phyloP scores from a whole-genome alignment of 1,139 yeast species.

The Tardiomyces depauwii region DNA sequence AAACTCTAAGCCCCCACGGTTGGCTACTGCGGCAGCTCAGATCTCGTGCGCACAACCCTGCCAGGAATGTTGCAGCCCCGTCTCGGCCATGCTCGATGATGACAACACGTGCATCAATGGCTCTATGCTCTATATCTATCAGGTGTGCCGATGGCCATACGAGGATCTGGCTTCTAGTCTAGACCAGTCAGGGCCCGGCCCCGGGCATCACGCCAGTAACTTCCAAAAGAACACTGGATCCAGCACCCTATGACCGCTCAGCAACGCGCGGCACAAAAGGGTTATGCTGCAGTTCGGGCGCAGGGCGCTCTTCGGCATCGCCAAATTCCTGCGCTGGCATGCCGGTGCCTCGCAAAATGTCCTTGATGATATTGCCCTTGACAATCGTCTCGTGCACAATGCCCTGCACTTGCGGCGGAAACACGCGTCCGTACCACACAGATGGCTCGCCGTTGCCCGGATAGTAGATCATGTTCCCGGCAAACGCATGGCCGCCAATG shows the following conservation, averaged over 20 bases:
- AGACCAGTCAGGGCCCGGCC: too few species aligned
- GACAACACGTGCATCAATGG: too few species aligned
- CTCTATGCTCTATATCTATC: too few species aligned
- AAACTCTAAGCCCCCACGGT: too few species aligned
- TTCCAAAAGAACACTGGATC: too few species aligned
- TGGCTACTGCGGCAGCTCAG: too few species aligned
- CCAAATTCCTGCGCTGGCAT: neutral
- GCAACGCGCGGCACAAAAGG: neutral
- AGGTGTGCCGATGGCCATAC: too few species aligned
- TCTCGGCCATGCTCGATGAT: too few species aligned
- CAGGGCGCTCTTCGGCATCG: neutral
- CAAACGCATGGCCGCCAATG: constrained; percentile 69
- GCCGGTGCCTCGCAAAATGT: constrained; percentile 39
- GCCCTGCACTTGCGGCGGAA: constrained; percentile 56
- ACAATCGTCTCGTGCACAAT: constrained; percentile 44
- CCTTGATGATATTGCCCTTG: constrained; percentile 38
- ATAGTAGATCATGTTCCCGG: constrained; percentile 59
- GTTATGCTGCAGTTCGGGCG: neutral
- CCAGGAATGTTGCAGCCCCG: too few species aligned
- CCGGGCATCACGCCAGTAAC: too few species aligned
- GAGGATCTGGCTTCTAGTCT: too few species aligned
- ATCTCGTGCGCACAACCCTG: too few species aligned
- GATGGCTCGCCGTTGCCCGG: constrained; percentile 26
- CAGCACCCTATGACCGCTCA: neutral
- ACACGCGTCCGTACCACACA: constrained; percentile 64